Evolutionary conservation across 176 grass and related monocot species (phyloP).

Genomic region (Oryza punctata): DNA sequence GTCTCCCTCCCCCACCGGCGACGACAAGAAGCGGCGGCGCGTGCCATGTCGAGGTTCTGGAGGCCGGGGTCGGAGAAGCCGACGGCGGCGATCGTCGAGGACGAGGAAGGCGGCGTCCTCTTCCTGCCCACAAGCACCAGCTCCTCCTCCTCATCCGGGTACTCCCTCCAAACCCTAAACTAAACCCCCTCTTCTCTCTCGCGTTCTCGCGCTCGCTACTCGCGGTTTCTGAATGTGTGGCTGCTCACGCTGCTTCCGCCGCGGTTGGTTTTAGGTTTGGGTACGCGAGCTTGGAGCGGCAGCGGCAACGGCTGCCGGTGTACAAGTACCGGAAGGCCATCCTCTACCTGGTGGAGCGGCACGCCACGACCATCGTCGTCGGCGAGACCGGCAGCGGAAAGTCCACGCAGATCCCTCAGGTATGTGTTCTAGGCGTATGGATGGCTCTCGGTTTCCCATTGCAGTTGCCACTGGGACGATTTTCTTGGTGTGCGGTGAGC

Average conservation of each 20-base stretch:
- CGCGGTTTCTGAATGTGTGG: not conserved
- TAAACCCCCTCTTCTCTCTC: not conserved
- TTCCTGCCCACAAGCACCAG: conserved; percentile 47
- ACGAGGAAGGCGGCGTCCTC: conserved; percentile 85
- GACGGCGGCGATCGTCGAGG: conserved; percentile 69
- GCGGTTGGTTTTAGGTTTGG: conserved; percentile 51
- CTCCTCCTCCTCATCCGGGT: conserved; percentile 78
- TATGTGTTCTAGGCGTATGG: conserved; percentile 9
- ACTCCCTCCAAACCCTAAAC: conserved; percentile 43
- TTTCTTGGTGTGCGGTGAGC: not conserved
- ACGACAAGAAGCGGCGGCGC: not conserved
- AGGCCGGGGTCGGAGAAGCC: conserved; percentile 76
- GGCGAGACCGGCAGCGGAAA: conserved; percentile 95
- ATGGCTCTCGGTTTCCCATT: not conserved
- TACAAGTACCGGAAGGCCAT: conserved; percentile 88
- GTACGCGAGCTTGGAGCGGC: conserved; percentile 71
- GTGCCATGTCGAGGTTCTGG: conserved; percentile 77
- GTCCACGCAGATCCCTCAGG: conserved; percentile 95
- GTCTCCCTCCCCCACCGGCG: no score
- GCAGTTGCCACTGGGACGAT: not conserved
- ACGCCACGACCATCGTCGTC: conserved; percentile 82
- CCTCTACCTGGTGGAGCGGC: conserved; percentile 87
- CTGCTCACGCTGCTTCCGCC: not conserved
- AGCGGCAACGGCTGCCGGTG: conserved; percentile 73
- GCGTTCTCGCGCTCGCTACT: not conserved